Conservation (phyloP, 768 basidiomycete genomes). For the Suillus ampliporus region DNA sequence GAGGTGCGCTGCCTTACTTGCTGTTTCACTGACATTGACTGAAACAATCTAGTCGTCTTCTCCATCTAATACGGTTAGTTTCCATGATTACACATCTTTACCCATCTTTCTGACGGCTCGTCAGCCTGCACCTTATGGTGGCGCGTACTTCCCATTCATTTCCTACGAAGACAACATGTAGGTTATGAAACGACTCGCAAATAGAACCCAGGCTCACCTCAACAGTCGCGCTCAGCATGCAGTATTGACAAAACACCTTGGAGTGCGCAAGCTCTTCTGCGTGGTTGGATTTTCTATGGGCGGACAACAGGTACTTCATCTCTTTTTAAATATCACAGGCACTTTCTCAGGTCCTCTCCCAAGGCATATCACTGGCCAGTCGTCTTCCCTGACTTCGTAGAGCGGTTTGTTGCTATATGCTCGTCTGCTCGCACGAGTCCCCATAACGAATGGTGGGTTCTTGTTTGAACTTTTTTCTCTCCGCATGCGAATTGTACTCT, state of each 20-base stretch:
- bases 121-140: slow-evolving; percentile 60
- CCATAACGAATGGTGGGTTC: slow-evolving; percentile 56
- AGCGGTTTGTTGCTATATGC: slow-evolving; percentile 52
- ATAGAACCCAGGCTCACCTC: background rate
- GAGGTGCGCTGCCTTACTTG: slow-evolving; percentile 44
- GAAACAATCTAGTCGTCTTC: slow-evolving; percentile 54
- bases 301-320: slow-evolving; percentile 49
- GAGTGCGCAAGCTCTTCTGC: slow-evolving; percentile 48
- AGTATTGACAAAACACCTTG: slow-evolving; percentile 53
- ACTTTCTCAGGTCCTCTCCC: slow-evolving; percentile 16
- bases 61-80: slow-evolving; percentile 59
- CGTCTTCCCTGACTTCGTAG: slow-evolving; percentile 61
- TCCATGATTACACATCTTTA: background rate
- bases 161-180: slow-evolving; percentile 67
- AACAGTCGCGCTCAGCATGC: slow-evolving; percentile 58
- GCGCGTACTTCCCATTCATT: slow-evolving; percentile 61
- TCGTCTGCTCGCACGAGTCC: slow-evolving; percentile 61
- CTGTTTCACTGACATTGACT: background rate
- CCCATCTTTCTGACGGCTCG: background rate
- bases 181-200: slow-evolving; percentile 14
- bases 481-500: slow-evolving; percentile 7
- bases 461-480: background rate
- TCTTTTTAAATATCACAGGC: slow-evolving; percentile 21
- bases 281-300: slow-evolving; percentile 66
- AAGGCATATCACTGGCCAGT: slow-evolving; percentile 64